Evolutionary conservation across 108 stramenopile species (phyloP).

Genomic region (Bacterosira constricta): DNA sequence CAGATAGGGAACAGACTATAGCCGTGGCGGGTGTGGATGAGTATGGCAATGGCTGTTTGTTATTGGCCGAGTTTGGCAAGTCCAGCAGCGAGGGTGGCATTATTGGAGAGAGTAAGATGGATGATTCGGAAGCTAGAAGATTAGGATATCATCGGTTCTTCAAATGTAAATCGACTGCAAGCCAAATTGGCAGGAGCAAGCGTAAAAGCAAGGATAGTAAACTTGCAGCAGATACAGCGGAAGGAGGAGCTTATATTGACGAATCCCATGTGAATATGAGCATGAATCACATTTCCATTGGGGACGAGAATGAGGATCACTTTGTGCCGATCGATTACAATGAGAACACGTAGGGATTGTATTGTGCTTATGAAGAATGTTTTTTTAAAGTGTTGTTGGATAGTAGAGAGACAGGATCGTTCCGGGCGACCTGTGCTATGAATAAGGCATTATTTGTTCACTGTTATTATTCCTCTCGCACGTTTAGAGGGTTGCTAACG

Average conservation of each 20-base stretch:
- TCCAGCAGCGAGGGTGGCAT: background rate
- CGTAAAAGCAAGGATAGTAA: background rate
- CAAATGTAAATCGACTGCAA: constrained; percentile 36
- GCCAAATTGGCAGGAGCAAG: background rate
- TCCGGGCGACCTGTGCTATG: no score
- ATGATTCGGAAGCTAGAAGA: constrained; percentile 32
- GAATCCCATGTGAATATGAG: constrained; percentile 45
- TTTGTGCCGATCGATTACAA: constrained; percentile 58
- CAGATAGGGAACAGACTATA: constrained; percentile 70
- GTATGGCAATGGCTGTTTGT: constrained; percentile 84
- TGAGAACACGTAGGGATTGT: no score
- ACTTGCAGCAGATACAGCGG: constrained; percentile 10
- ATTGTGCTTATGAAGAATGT: no score
- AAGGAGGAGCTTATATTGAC: constrained; percentile 55
- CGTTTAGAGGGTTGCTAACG: no score
- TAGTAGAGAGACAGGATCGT: no score
- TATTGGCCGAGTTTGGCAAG: constrained; percentile 70
- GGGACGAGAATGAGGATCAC: constrained; percentile 58
- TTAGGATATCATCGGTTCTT: constrained; percentile 58
- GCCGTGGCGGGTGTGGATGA: constrained; percentile 85
- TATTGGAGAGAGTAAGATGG: background rate
- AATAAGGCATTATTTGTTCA: no score
- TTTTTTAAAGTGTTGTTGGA: no score
- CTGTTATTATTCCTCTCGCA: no score
- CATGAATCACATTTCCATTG: constrained; percentile 64